phyloP scores from a whole-genome alignment of 2,329 filamentous ascomycete species.

The Talaromyces albobiverticillius region DNA sequence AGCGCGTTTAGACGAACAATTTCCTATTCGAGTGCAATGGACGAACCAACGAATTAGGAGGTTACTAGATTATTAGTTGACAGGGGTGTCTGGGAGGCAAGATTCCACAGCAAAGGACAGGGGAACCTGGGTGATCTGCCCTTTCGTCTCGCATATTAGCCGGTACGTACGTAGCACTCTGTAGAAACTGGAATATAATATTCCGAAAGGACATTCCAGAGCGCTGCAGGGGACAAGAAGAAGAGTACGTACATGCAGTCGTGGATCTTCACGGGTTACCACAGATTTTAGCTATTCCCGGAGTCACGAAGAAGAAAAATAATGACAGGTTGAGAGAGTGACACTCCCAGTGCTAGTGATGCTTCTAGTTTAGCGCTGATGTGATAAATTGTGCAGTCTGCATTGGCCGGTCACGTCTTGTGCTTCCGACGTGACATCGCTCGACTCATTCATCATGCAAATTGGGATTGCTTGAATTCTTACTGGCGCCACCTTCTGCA shows the following conservation, averaged over 20 bases:
- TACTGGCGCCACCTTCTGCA: neutral
- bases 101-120: neutral
- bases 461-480: neutral
- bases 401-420: no score
- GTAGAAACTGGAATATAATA: no score
- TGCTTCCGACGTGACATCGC: slow-evolving; percentile 12
- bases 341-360: neutral
- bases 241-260: no score
- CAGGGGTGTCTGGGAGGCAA: neutral
- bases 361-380: neutral
- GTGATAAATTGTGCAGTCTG: neutral
- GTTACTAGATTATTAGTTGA: neutral
- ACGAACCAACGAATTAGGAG: neutral
- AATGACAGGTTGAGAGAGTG: neutral
- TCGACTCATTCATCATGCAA: neutral
- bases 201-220: neutral
- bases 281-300: slow-evolving; percentile 2
- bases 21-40: neutral
- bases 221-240: neutral
- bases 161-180: no score
- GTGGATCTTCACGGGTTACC: slow-evolving; percentile 9
- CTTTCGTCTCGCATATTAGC: neutral
- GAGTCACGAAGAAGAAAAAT: neutral
- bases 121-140: neutral
- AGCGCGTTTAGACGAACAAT: neutral